phyloP scores from a whole-genome alignment of 1,139 yeast species.

The Saccharomyces hybrid region DNA sequence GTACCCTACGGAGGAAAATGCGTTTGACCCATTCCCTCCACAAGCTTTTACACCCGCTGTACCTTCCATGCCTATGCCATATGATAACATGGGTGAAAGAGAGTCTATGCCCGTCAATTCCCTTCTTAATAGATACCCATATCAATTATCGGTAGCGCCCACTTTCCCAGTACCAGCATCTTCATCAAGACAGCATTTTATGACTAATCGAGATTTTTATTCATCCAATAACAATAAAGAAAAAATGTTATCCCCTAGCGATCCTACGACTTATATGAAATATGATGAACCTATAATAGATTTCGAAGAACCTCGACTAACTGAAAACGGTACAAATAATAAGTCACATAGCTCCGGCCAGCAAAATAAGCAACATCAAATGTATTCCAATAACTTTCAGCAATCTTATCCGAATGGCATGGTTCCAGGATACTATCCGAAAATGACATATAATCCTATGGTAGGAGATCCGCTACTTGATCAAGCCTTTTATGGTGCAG shows the following conservation, averaged over 20 bases:
- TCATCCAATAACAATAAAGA: background rate
- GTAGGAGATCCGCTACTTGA: background rate
- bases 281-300: background rate
- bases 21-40: slow-evolving; percentile 5
- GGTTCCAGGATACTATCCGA: background rate
- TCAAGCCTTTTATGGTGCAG: background rate
- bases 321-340: background rate
- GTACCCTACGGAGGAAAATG: slow-evolving; percentile 22
- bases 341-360: background rate
- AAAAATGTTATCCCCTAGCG: background rate
- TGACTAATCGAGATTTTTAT: slow-evolving; percentile 7
- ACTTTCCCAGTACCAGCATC: background rate
- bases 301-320: background rate
- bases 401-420: background rate
- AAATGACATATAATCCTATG: background rate
- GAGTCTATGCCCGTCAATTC: background rate
- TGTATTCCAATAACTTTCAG: background rate
- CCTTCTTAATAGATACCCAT: background rate
- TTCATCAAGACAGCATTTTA: slow-evolving; percentile 1
- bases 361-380: background rate
- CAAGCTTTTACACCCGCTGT: background rate
- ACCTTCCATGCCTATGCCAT: background rate
- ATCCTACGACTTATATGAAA: background rate
- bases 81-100: background rate
- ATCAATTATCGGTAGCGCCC: background rate